Evolutionary conservation across 257 asterid genomes (phyloP).

Genomic region (Solanum paucissectum): DNA sequence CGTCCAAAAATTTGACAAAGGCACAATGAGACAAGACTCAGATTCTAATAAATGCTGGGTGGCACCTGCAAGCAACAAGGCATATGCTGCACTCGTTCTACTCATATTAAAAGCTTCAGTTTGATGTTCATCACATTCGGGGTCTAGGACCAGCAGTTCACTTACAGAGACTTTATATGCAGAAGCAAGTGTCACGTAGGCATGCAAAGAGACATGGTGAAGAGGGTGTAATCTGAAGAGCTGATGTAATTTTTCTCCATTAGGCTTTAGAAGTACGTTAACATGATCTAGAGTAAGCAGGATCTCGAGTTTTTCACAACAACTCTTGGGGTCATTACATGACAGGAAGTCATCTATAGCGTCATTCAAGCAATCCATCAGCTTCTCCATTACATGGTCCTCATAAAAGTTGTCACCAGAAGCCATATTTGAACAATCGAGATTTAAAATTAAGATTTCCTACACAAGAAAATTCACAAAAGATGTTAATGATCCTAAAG

Average conservation of each 20-base stretch:
- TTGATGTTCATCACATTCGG: neutral
- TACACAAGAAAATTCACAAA: neutral
- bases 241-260: constrained; percentile 2
- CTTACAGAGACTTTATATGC: constrained; percentile 35
- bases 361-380: constrained; percentile 22
- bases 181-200: constrained; percentile 52
- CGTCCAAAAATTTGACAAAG: constrained; percentile 37
- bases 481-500: neutral
- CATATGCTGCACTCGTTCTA: constrained; percentile 52
- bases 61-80: constrained; percentile 50
- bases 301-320: constrained; percentile 55
- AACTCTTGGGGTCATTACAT: constrained; percentile 19
- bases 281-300: constrained; percentile 27
- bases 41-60: constrained; percentile 36
- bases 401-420: neutral
- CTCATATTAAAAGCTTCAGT: constrained; percentile 25
- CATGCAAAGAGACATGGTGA: constrained; percentile 35
- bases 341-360: constrained; percentile 38
- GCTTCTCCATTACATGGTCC: constrained; percentile 9
- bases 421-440: neutral
- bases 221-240: constrained; percentile 27
- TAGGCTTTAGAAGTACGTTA: neutral
- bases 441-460: constrained; percentile 17
- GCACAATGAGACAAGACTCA: constrained; percentile 39
- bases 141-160: constrained; percentile 22